phyloP scores from a whole-genome alignment of 345 rosid genomes.

The Physaria fendleri region DNA sequence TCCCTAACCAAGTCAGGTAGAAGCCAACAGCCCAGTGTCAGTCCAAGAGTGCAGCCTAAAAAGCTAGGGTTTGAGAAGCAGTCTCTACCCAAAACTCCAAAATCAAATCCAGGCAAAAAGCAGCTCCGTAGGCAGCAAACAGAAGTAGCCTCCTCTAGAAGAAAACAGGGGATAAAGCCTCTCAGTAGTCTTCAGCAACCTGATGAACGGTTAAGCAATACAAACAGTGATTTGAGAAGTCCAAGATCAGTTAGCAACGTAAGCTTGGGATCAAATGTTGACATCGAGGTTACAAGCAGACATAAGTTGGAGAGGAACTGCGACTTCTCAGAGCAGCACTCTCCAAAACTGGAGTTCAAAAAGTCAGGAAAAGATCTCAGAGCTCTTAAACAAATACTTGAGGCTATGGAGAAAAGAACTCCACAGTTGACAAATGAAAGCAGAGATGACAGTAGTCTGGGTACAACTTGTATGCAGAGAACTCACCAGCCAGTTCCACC shows the following conservation, averaged over 20 bases:
- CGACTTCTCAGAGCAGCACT: slow-evolving; percentile 28
- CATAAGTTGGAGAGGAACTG: slow-evolving; percentile 36
- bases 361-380: slow-evolving; percentile 79
- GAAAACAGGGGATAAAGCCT: slow-evolving; percentile 34
- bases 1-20: slow-evolving; percentile 26
- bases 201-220: slow-evolving; percentile 40
- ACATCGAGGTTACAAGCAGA: slow-evolving; percentile 55
- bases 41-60: slow-evolving; percentile 47
- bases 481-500: slow-evolving; percentile 33
- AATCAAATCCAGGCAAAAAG: slow-evolving; percentile 39
- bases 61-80: slow-evolving; percentile 45
- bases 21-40: slow-evolving; percentile 40
- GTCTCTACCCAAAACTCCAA: slow-evolving; percentile 30
- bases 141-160: slow-evolving; percentile 41
- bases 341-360: slow-evolving; percentile 70
- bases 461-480: slow-evolving; percentile 28
- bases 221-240: slow-evolving; percentile 41
- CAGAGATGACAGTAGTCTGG: slow-evolving; percentile 31
- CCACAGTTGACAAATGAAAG: slow-evolving; percentile 35
- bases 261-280: slow-evolving; percentile 43
- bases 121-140: slow-evolving; percentile 39
- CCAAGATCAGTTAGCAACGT: slow-evolving; percentile 48
- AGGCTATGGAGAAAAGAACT: slow-evolving; percentile 75
- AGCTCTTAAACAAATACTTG: slow-evolving; percentile 85
- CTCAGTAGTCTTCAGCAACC: slow-evolving; percentile 26